These are phyloP conservation scores for Ilyonectria destructans DNA, from an alignment of 2,329 filamentous ascomycete species.

Conservation along the genomic window DNA sequence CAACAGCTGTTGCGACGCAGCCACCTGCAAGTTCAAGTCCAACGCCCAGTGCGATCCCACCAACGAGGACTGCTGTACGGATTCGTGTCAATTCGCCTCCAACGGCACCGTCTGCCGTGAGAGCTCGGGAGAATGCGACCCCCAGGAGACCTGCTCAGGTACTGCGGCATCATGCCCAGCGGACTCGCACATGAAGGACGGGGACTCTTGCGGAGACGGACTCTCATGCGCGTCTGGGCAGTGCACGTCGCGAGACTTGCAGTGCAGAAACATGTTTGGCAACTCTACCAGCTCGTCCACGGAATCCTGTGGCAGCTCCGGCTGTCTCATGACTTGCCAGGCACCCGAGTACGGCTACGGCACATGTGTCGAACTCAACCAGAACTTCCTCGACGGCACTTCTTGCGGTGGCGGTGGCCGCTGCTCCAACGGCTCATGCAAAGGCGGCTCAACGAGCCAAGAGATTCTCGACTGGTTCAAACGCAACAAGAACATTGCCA, in stretches of 20 bases:
- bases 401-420: slow-evolving; percentile 84
- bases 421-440: slow-evolving; percentile 85
- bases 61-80: slow-evolving; percentile 87
- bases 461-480: slow-evolving; percentile 85
- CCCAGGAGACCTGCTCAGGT: slow-evolving; percentile 87
- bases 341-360: slow-evolving; percentile 77
- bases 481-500: slow-evolving; percentile 84
- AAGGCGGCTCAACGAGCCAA: slow-evolving; percentile 78
- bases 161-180: slow-evolving; percentile 79
- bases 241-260: slow-evolving; percentile 91
- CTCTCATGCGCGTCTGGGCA: slow-evolving; percentile 92
- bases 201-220: slow-evolving; percentile 78
- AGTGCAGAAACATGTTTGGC: slow-evolving; percentile 90
- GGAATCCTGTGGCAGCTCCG: slow-evolving; percentile 77
- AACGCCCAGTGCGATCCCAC: slow-evolving; percentile 84
- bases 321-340: slow-evolving; percentile 84
- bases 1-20: slow-evolving; percentile 88
- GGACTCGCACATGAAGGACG: slow-evolving; percentile 81
- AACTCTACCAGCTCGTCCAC: slow-evolving; percentile 84
- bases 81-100: slow-evolving; percentile 77
- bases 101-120: slow-evolving; percentile 84
- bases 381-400: slow-evolving; percentile 96
- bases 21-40: slow-evolving; percentile 87
- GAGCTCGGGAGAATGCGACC: slow-evolving; percentile 87
- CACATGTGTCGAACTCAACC: slow-evolving; percentile 83